Base-by-base conservation (phyloP, 1,139 yeast genomes). In the Kodamaea arcana region DNA sequence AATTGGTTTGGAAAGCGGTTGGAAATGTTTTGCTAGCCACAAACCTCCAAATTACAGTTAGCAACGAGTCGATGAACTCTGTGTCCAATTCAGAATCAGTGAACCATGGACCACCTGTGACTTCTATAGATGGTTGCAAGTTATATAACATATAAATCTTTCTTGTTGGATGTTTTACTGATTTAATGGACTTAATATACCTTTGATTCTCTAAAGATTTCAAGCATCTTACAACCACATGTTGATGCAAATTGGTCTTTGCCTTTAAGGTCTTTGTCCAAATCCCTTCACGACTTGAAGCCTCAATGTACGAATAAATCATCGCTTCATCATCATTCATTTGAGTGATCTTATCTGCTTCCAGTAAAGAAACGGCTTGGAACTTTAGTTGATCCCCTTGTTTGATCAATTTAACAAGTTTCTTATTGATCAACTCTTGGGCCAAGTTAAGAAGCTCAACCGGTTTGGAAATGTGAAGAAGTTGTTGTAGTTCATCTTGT, bases 51-150 rank as follows among this genome's bases (percentile, higher is more conserved):
- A 90, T 80, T 30, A 90, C 92, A 16, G 86, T 78, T 44, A 86
- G 62, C 40, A 92, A 63, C 32, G 87, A 80, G 47, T 87, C 94
- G 41, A 92, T 90, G 54, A 92, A 92, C 55, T 90, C 98, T 3
- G 90, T 81, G 53, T 92, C 99, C 41, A 92, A 71, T 57, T 92
- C 98, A 23, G 90, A 80, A 55, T 94, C 98, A 0, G 97, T 88
- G 58, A 90, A 94, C 98, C 98, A 92, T 3, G 98, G 98, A 1
- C 98, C 99, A 42, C 99, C 99, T 0, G 98, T 92, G 29, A 92
- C 94, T 48, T 90, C 97, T 24, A 86, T 80, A 4, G 95, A 83
- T 7, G 99, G 99, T 55, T 87, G 95, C 47, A 94, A 64, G 51
- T 87, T 83, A 56, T 88, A 90, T 41, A 94, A 70, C 97, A 92